A percentile compares a stretch with the other conserved stretches of the same genome.
Evolutionary conservation across 1,284 basidiomycete species (phyloP).

Genomic region (Sanghuangporus sanghuang): DNA sequence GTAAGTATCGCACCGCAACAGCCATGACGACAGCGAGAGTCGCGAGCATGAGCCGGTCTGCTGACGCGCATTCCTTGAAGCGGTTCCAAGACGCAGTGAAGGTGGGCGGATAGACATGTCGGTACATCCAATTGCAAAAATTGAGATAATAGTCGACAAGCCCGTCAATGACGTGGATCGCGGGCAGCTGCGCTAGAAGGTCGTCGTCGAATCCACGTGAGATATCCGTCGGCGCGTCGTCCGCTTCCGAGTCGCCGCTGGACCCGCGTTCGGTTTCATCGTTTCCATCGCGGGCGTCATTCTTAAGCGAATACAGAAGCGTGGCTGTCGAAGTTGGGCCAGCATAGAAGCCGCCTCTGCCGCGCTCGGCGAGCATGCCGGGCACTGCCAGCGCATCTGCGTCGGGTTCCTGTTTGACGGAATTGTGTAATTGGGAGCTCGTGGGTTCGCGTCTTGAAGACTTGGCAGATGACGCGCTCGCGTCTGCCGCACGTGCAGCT

Average conservation of each 20-base stretch:
- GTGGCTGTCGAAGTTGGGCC: slow-evolving; percentile 68
- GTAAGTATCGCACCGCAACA: slow-evolving; percentile 66
- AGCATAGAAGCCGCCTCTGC: slow-evolving; percentile 62
- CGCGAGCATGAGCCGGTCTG: slow-evolving; percentile 64
- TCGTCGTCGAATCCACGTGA: slow-evolving; percentile 63
- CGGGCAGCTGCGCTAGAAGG: slow-evolving; percentile 60
- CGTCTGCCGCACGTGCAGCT: slow-evolving; percentile 32
- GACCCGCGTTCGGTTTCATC: slow-evolving; percentile 20
- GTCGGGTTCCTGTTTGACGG: slow-evolving; percentile 48
- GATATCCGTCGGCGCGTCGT: slow-evolving; percentile 26
- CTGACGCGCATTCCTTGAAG: slow-evolving; percentile 58
- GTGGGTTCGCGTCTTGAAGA: neutral
- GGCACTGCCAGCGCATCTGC: slow-evolving; percentile 48
- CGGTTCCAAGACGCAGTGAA: slow-evolving; percentile 63
- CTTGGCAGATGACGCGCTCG: slow-evolving; percentile 13
- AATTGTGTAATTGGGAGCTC: neutral
- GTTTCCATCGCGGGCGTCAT: slow-evolving; percentile 45
- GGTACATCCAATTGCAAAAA: slow-evolving; percentile 81
- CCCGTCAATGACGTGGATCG: slow-evolving; percentile 59
- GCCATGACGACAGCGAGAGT: slow-evolving; percentile 69
- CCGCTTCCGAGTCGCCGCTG: slow-evolving; percentile 4
- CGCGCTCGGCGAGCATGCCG: slow-evolving; percentile 60
- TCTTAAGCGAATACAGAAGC: slow-evolving; percentile 56
- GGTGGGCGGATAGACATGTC: slow-evolving; percentile 59
- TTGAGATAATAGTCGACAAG: slow-evolving; percentile 74